phyloP scores from a whole-genome alignment of 306 rosid genomes.

The Geum urbanum region DNA sequence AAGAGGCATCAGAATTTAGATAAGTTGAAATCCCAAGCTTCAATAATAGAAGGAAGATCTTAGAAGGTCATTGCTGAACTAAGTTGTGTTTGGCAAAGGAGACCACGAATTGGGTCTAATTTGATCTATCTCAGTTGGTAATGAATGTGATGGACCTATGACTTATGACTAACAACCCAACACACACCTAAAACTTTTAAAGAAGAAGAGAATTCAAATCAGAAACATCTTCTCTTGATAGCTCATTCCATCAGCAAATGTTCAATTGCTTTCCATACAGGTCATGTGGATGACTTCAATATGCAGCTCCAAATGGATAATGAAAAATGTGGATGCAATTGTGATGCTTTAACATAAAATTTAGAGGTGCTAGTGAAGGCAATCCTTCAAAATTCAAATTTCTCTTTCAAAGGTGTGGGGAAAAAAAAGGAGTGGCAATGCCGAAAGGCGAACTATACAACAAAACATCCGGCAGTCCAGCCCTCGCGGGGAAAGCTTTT shows the following conservation, averaged over 20 bases:
- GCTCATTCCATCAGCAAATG: neutral
- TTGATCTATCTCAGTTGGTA: constrained; percentile 17
- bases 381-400: too few species aligned
- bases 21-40: neutral
- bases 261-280: neutral
- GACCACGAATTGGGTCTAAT: constrained; percentile 40
- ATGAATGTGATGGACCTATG: constrained; percentile 29
- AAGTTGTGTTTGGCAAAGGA: constrained; percentile 21
- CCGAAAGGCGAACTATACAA: too few species aligned
- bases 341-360: neutral
- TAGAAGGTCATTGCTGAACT: neutral
- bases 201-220: neutral
- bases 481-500: too few species aligned
- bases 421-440: too few species aligned
- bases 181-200: neutral
- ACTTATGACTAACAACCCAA: constrained; percentile 27
- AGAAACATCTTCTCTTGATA: constrained; percentile 3
- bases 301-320: constrained; percentile 6
- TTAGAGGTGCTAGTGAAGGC: neutral
- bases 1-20: neutral
- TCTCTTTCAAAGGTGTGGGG: neutral
- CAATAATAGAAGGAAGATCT: neutral
- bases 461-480: too few species aligned
- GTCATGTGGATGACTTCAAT: constrained; percentile 18
- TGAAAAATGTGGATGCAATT: neutral